Conservation (phyloP, 164 flowering plant species). For the Magnolia changhungtana region DNA sequence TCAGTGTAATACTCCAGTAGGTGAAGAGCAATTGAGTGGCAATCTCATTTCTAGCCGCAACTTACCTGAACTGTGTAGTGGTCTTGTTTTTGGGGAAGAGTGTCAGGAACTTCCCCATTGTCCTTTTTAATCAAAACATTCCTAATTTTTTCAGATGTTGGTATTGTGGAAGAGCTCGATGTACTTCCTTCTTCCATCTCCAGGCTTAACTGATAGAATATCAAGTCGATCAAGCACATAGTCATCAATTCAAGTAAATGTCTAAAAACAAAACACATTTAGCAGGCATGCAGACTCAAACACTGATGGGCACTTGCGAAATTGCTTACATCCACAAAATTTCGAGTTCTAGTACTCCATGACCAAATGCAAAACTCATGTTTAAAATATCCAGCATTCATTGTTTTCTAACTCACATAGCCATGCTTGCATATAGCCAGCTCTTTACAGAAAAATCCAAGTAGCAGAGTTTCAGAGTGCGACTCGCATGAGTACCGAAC, state of each 20-base stretch:
- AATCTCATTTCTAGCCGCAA: background rate
- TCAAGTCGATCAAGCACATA: no score
- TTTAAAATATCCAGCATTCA: background rate
- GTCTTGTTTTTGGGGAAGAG: background rate
- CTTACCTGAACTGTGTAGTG: background rate
- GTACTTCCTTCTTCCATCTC: constrained; percentile 36
- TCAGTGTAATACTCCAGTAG: background rate
- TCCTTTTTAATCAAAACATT: constrained; percentile 6
- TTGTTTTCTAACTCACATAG: no score
- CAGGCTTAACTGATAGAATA: constrained; percentile 32
- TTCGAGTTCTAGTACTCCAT: background rate
- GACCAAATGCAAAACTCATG: background rate
- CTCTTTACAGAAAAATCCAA: no score
- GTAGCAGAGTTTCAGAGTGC: no score
- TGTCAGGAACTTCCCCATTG: background rate
- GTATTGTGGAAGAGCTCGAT: constrained; percentile 33
- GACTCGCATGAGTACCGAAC: no score
- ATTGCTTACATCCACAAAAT: background rate
- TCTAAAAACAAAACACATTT: background rate
- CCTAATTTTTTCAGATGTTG: constrained; percentile 12
- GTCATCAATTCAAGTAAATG: no score
- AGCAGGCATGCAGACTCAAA: background rate
- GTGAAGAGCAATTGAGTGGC: background rate
- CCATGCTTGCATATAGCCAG: no score
- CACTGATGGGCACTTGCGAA: background rate